phyloP scores from a whole-genome alignment of 768 basidiomycete species.

The Floccularia luteovirens region DNA sequence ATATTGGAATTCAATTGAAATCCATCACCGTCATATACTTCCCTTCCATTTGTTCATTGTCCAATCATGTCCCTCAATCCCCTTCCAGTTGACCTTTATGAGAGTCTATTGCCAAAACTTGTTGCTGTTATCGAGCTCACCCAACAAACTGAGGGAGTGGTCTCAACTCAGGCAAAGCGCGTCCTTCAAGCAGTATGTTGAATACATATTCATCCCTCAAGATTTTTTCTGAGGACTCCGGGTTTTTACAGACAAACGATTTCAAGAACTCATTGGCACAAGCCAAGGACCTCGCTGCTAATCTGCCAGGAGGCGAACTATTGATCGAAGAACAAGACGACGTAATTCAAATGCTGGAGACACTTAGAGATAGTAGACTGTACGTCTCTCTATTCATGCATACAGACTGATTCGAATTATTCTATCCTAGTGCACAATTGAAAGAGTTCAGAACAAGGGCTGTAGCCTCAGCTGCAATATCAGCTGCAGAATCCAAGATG shows the following conservation, averaged over 20 bases:
- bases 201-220: neutral
- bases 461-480: constrained; percentile 21
- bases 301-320: constrained; percentile 69
- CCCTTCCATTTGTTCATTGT: no score
- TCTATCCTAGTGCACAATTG: constrained; percentile 40
- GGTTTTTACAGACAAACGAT: constrained; percentile 51
- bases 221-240: neutral
- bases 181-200: constrained; percentile 55
- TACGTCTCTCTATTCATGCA: constrained; percentile 16
- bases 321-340: constrained; percentile 62
- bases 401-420: constrained; percentile 1
- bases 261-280: constrained; percentile 51
- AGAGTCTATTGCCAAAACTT: constrained; percentile 51
- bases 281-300: constrained; percentile 51
- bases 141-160: constrained; percentile 45
- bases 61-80: constrained; percentile 25
- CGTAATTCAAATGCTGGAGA: constrained; percentile 61
- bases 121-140: constrained; percentile 54
- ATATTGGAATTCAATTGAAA: no score
- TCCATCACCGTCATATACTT: no score
- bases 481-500: constrained; percentile 32
- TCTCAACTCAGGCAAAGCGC: constrained; percentile 49
- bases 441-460: constrained; percentile 39
- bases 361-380: constrained; percentile 57
- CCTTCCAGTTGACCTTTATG: constrained; percentile 43